These are phyloP conservation scores for Leccinum truebloodii DNA, from an alignment of 768 basidiomycete genomes.

Conservation along the genomic window DNA sequence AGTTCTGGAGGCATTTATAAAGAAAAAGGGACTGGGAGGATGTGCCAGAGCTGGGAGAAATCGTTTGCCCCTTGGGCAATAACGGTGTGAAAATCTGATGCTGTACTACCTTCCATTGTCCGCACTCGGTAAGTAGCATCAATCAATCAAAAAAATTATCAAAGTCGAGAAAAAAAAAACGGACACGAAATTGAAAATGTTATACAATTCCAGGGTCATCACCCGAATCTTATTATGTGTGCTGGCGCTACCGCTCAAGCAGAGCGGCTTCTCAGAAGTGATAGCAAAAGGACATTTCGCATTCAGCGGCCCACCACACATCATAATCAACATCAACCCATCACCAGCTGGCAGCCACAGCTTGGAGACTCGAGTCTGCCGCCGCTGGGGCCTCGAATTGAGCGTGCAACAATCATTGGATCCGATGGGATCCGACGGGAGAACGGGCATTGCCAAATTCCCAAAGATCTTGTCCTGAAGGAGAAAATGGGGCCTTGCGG, in stretches of 20 bases:
- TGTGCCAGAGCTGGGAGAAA: slow-evolving; percentile 22
- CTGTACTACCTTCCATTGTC: slow-evolving; percentile 14
- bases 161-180: not conserved
- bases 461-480: not conserved
- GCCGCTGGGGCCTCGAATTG: not conserved
- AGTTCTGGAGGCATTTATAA: slow-evolving; percentile 56
- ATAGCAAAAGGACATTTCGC: slow-evolving; percentile 7
- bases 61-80: slow-evolving; percentile 2
- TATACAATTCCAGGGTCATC: slow-evolving; percentile 1
- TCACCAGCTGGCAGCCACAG: not conserved
- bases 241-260: not conserved
- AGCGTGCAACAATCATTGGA: not conserved
- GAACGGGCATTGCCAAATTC: not conserved
- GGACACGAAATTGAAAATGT: not conserved
- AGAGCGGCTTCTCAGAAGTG: not conserved
- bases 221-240: not conserved
- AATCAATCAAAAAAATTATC: not conserved
- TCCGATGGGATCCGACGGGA: not conserved
- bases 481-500: not conserved
- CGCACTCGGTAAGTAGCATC: slow-evolving; percentile 4
- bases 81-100: slow-evolving; percentile 32
- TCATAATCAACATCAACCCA: not conserved
- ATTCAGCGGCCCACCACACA: slow-evolving; percentile 18
- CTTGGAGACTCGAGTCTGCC: not conserved
- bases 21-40: slow-evolving; percentile 7